Percentiles rank a stretch among this genome's conserved stretches.
These are phyloP conservation scores for Xylaria acuta DNA, from an alignment of 495 filamentous ascomycete genomes.

Conservation along the genomic window DNA sequence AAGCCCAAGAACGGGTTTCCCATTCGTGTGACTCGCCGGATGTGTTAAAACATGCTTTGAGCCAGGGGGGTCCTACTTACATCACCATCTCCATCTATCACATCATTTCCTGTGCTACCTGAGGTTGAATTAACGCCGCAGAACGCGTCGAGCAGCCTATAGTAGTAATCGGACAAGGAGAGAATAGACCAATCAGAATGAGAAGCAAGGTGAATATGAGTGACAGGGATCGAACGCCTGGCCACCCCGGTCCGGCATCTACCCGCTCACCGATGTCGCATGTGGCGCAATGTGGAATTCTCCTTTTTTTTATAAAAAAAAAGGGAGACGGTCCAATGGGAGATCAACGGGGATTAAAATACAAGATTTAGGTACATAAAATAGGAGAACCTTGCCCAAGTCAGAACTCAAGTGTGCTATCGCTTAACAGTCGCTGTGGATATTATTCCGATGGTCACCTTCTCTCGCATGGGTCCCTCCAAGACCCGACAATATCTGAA, in stretches of 20 bases:
- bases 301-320: background rate
- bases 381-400: background rate
- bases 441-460: background rate
- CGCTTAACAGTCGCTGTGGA: background rate
- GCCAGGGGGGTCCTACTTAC: background rate
- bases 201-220: background rate
- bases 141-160: background rate
- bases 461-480: background rate
- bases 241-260: background rate
- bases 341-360: background rate
- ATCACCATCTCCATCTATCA: background rate
- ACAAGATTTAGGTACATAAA: background rate
- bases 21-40: conserved; percentile 19
- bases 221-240: background rate
- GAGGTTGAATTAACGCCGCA: background rate
- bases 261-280: background rate
- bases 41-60: background rate
- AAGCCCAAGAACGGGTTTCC: conserved; percentile 22
- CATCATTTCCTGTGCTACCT: background rate
- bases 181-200: background rate
- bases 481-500: background rate
- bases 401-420: background rate
- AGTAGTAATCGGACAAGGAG: background rate
- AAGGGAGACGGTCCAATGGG: background rate
- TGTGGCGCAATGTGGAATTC: background rate